Conservation (phyloP, 441 rosid genomes). For the Breynia disticha region DNA sequence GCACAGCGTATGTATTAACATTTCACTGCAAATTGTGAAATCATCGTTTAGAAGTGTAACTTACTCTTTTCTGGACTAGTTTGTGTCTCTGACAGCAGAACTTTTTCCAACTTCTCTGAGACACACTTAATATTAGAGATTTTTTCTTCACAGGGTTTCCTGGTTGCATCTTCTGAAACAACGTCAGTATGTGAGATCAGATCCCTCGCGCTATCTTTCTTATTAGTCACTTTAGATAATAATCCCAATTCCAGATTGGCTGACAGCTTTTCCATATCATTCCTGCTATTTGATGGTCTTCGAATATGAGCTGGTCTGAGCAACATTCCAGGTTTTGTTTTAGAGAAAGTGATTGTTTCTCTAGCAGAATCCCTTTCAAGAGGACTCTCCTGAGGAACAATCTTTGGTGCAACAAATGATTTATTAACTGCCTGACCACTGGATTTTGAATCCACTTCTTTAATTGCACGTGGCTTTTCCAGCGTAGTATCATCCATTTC, state of each 20-base stretch:
- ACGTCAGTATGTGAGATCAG: constrained; percentile 17
- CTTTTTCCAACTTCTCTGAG: constrained; percentile 35
- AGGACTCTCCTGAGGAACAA: constrained; percentile 34
- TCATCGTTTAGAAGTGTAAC: constrained; percentile 16
- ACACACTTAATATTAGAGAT: constrained; percentile 28
- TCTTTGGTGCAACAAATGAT: constrained; percentile 27
- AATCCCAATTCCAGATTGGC: constrained; percentile 31
- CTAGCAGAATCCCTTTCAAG: constrained; percentile 43
- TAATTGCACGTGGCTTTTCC: constrained; percentile 29
- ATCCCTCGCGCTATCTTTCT: constrained; percentile 25
- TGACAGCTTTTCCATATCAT: constrained; percentile 42
- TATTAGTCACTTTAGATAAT: constrained; percentile 18
- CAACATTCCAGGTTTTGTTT: constrained; percentile 82
- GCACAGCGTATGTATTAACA: neutral
- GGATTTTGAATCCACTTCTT: constrained; percentile 24
- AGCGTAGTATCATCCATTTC: constrained; percentile 21
- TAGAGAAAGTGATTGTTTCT: constrained; percentile 56
- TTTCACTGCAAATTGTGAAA: neutral
- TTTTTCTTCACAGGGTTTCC: constrained; percentile 32
- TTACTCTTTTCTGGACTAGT: constrained; percentile 41
- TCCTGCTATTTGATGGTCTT: constrained; percentile 45
- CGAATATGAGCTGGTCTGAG: constrained; percentile 75
- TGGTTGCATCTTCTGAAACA: constrained; percentile 27
- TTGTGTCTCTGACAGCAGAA: constrained; percentile 29
- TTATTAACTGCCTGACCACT: constrained; percentile 33